Evolutionary conservation across 495 filamentous ascomycete genomes (phyloP).

Genomic region (Astrothelium macrocarpum): DNA sequence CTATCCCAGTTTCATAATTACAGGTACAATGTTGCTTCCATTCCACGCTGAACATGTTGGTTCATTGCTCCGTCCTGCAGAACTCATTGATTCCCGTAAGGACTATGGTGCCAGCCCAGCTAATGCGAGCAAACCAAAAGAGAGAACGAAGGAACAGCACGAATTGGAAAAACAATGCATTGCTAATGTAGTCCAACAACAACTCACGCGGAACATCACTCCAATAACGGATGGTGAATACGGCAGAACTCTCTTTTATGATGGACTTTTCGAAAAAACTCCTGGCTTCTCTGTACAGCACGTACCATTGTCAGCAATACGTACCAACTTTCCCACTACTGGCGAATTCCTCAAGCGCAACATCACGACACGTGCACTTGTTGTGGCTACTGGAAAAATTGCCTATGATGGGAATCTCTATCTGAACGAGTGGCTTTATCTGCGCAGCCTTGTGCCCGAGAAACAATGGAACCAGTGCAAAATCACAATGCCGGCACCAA

Average conservation of each 20-base stretch:
- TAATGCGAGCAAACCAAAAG: conserved; percentile 20
- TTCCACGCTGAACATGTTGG: conserved; percentile 82
- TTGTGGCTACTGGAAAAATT: conserved; percentile 51
- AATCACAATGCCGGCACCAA: conserved; percentile 53
- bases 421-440: conserved; percentile 49
- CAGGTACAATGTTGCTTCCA: conserved; percentile 40
- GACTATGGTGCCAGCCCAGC: background rate
- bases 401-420: conserved; percentile 32
- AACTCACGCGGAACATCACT: conserved; percentile 47
- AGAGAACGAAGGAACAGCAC: conserved; percentile 38
- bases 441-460: conserved; percentile 41
- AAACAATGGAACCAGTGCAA: conserved; percentile 46
- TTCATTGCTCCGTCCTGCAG: conserved; percentile 66
- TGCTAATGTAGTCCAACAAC: conserved; percentile 16
- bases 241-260: conserved; percentile 48
- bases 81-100: conserved; percentile 50
- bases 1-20: background rate
- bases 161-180: conserved; percentile 56
- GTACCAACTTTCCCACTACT: conserved; percentile 18
- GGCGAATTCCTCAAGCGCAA: conserved; percentile 20
- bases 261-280: conserved; percentile 62
- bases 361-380: conserved; percentile 35
- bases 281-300: conserved; percentile 57
- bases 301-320: conserved; percentile 52
- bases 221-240: conserved; percentile 70